A percentile compares a stretch with the other conserved stretches of the same genome.
These are phyloP conservation scores for Calvatia gigantea DNA, from an alignment of 768 basidiomycete species.

Conservation along the genomic window DNA sequence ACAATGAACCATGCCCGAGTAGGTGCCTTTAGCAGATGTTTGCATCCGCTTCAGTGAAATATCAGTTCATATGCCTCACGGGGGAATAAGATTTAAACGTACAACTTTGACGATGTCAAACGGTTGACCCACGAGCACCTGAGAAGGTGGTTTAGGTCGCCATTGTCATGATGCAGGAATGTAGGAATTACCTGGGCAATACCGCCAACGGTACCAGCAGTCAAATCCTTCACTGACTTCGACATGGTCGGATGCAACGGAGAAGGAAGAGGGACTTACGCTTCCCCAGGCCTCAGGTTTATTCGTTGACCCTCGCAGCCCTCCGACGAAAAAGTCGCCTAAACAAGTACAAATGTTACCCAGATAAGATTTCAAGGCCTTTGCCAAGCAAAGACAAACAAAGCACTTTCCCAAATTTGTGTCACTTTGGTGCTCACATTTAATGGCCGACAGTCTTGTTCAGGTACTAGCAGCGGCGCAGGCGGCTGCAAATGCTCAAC, in stretches of 20 bases:
- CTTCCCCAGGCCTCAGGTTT: background rate
- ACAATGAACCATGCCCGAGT: slow-evolving; percentile 83
- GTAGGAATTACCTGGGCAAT: slow-evolving; percentile 65
- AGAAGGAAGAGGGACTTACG: slow-evolving; percentile 1
- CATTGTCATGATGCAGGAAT: slow-evolving; percentile 10
- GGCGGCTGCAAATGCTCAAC: slow-evolving; percentile 3
- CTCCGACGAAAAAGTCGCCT: background rate
- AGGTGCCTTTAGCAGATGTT: slow-evolving; percentile 88
- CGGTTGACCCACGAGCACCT: slow-evolving; percentile 90
- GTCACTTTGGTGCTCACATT: background rate
- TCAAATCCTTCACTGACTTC: slow-evolving; percentile 81
- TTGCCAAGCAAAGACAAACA: slow-evolving; percentile 11
- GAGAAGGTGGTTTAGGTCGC: slow-evolving; percentile 15
- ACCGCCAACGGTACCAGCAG: slow-evolving; percentile 89
- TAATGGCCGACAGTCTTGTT: slow-evolving; percentile 9
- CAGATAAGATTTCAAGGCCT: slow-evolving; percentile 26
- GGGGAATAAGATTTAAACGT: slow-evolving; percentile 28
- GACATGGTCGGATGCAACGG: slow-evolving; percentile 30
- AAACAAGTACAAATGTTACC: slow-evolving; percentile 7
- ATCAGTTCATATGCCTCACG: background rate
- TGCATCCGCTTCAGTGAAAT: slow-evolving; percentile 73
- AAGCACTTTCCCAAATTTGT: background rate
- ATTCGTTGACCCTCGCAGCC: slow-evolving; percentile 1
- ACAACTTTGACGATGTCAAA: slow-evolving; percentile 99
- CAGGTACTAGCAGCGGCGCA: slow-evolving; percentile 8